A percentile compares a stretch with the other conserved stretches of the same genome.
These are phyloP conservation scores for Colletotrichum echinochloae DNA, from an alignment of 2,329 filamentous ascomycete species.

Conservation along the genomic window DNA sequence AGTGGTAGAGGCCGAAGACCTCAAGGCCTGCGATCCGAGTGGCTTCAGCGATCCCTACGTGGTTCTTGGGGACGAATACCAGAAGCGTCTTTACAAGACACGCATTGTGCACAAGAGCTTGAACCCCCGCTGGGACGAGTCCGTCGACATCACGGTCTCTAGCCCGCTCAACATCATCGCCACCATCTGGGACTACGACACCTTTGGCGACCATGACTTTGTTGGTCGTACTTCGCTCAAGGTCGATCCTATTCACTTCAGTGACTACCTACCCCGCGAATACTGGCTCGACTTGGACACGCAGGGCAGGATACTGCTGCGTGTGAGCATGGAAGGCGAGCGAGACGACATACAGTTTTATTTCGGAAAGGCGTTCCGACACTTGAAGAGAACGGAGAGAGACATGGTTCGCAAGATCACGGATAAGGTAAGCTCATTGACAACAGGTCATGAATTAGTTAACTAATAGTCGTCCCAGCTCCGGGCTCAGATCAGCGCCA, in stretches of 20 bases:
- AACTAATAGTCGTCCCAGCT: conserved; percentile 65
- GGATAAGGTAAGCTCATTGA: conserved; percentile 79
- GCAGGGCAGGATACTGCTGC: conserved; percentile 87
- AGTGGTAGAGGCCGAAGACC: conserved; percentile 95
- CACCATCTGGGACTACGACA: conserved; percentile 98
- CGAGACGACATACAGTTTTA: conserved; percentile 98
- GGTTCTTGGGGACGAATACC: conserved; percentile 95
- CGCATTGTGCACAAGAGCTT: conserved; percentile 90
- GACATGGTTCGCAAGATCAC: conserved; percentile 99
- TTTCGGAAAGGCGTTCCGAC: conserved; percentile 96
- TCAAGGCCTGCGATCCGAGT: conserved; percentile 97
- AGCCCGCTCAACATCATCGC: conserved; percentile 94
- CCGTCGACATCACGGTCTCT: conserved; percentile 93
- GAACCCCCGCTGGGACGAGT: conserved; percentile 97
- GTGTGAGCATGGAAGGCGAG: conserved; percentile 98
- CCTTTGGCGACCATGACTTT: conserved; percentile 96
- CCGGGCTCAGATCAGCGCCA: conserved; percentile 90
- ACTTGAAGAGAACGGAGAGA: conserved; percentile 92
- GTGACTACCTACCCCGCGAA: conserved; percentile 93
- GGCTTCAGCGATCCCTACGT: conserved; percentile 97
- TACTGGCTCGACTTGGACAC: conserved; percentile 99
- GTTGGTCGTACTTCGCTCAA: conserved; percentile 97
- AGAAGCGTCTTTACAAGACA: conserved; percentile 95
- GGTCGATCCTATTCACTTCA: conserved; percentile 96
- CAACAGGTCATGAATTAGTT: conserved; percentile 35